Evolutionary conservation across 1,284 basidiomycete genomes (phyloP), one percentile per base, ranked within the genome.

Genomic region (Trametes sp.): DNA sequence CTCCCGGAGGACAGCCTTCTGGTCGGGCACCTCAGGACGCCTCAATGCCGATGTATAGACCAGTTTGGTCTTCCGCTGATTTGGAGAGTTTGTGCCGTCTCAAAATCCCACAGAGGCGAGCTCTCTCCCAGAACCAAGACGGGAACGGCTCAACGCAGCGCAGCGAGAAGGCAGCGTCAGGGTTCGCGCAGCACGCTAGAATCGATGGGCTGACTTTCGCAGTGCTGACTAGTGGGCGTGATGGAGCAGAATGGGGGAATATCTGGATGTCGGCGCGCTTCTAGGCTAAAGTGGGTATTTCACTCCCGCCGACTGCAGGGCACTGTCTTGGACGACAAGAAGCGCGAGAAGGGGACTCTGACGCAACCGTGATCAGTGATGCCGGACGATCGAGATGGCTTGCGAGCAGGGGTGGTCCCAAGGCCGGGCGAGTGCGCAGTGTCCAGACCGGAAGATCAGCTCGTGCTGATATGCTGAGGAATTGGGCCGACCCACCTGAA

Each of bases 181-280:
- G 28, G 63, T 42, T 42, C 26, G 59, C 63, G 61, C 59, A 65
- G 63, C 59, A 51, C 51, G 38, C 66, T 67, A 64, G 60, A 60
- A 64, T 54, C 29, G 46, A 51, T n/a, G 38, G 35, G 42, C 50
- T 56, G 65, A 46, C 35, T 29, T 46, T 19, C n/a, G 28, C 21
- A 52, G 21, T 50, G 59, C 52, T 59, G 57, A 16, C 28, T 46
- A 21, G 33, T 14, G 42, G 36, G 46, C 29, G 4, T 28, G 59
- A 54, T 45, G 52, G 58, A 53, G 49, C 38, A 31, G 28, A 56
- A 29, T 44, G 33, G 56, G 62, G 65, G 38, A 36, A 59, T 56
- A 63, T 57, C 54, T 59, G 42, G 21, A n/a, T 44, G 29, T 38
- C 52, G 46, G 49, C 41, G 46, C 14, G 45, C 46, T 61, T 51